These are phyloP conservation scores for Dactylonectria macrodidyma DNA, from an alignment of 2,329 filamentous ascomycete species.

Conservation along the genomic window DNA sequence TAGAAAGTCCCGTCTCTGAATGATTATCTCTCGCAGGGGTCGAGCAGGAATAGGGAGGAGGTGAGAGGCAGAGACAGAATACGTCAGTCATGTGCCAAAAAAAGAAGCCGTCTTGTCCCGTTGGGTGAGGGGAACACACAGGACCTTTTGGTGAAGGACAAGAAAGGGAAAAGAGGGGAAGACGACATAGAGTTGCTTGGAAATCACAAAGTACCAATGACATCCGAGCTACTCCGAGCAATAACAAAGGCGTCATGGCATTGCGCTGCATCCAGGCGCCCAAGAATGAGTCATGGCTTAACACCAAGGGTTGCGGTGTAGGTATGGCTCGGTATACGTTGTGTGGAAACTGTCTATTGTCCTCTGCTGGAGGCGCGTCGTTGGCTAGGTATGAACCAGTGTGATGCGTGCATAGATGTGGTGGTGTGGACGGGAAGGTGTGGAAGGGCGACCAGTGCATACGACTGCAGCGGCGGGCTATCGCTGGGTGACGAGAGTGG, in stretches of 20 bases:
- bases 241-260: conserved; percentile 4
- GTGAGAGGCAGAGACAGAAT: neutral
- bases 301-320: neutral
- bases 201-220: conserved; percentile 6
- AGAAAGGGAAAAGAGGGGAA: conserved; percentile 22
- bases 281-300: conserved; percentile 1
- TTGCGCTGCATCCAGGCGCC: neutral
- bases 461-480: neutral
- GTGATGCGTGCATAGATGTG: neutral
- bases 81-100: no score
- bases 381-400: neutral
- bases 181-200: conserved; percentile 13
- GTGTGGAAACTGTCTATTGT: neutral
- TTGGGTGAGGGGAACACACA: conserved; percentile 2
- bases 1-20: no score
- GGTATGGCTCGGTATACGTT: neutral
- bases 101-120: neutral
- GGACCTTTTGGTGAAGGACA: conserved; percentile 8
- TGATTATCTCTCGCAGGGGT: neutral
- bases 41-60: neutral
- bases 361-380: neutral
- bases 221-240: neutral
- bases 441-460: no score
- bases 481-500: neutral
- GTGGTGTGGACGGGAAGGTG: neutral